Conservation (phyloP, 331 rosid species). For the Quercus lobata region DNA sequence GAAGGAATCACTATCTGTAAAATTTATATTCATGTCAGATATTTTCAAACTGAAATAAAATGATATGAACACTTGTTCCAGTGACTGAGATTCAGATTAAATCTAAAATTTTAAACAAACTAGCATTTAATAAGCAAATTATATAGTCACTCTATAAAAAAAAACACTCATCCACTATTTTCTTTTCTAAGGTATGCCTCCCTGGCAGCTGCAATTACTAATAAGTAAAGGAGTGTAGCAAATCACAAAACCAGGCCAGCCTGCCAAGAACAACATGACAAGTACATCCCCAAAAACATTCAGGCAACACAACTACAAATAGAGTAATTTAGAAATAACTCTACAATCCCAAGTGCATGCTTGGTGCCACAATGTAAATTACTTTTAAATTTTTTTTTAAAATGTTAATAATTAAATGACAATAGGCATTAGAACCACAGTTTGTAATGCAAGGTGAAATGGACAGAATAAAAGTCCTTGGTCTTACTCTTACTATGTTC, state of each 20-base stretch:
- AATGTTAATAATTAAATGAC: no score
- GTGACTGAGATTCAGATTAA: not conserved
- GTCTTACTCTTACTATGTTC: no score
- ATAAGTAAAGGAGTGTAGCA: no score
- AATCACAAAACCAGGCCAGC: not conserved
- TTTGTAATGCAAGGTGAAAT: no score
- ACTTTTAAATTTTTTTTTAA: accelerated
- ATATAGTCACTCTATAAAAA: not conserved
- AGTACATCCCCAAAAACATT: not conserved
- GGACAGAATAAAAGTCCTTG: no score
- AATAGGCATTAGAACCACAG: no score
- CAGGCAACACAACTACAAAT: not conserved
- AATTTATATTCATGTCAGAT: not conserved
- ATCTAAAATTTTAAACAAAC: not conserved
- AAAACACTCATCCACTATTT: not conserved
- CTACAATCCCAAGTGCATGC: not conserved
- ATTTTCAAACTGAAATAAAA: not conserved
- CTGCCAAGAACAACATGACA: not conserved
- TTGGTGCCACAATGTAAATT: not conserved
- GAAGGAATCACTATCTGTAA: conserved; percentile 59
- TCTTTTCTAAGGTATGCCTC: not conserved
- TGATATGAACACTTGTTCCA: conserved; percentile 1
- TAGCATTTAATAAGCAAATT: not conserved
- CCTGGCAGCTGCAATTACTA: not conserved
- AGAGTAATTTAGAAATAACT: not conserved